Conservation (phyloP, 2,329 filamentous ascomycete genomes). For the Phialemonium atrogriseum region DNA sequence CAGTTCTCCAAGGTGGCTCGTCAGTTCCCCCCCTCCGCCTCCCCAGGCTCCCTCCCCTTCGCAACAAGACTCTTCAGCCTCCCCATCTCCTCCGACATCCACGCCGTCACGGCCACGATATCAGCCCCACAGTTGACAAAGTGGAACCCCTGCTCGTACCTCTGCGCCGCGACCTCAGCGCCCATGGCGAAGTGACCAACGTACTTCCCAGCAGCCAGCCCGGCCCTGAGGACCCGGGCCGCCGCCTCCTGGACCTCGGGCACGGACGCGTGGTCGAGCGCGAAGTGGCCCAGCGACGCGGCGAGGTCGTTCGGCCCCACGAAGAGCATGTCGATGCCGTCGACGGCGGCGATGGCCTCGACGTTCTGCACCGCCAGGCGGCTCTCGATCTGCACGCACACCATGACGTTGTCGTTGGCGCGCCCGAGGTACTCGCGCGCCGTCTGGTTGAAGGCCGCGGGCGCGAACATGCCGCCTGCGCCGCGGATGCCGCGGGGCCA, state of each 20-base stretch:
- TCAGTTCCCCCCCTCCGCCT: no score
- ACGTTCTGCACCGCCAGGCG: slow-evolving; percentile 10
- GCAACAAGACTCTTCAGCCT: slow-evolving; percentile 13
- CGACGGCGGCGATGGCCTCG: slow-evolving; percentile 10
- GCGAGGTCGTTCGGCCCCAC: slow-evolving; percentile 16
- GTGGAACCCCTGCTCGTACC: slow-evolving; percentile 21
- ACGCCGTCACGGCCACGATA: slow-evolving; percentile 25
- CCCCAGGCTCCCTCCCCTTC: background rate
- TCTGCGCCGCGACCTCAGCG: slow-evolving; percentile 18
- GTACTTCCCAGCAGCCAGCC: slow-evolving; percentile 22
- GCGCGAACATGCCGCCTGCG: slow-evolving; percentile 20
- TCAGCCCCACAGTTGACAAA: slow-evolving; percentile 28
- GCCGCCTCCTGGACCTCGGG: slow-evolving; percentile 22
- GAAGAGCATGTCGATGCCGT: slow-evolving; percentile 14
- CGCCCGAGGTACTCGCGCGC: slow-evolving; percentile 15
- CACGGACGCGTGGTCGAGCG: slow-evolving; percentile 21
- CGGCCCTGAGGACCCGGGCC: slow-evolving; percentile 16
- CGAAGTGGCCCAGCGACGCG: slow-evolving; percentile 20
- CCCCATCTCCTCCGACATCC: slow-evolving; percentile 24
- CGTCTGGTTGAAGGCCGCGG: slow-evolving; percentile 17
- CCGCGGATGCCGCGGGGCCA: slow-evolving; percentile 17
- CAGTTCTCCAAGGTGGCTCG: no score
- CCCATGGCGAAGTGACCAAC: slow-evolving; percentile 23
- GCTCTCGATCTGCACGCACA: slow-evolving; percentile 15
- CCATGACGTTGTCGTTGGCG: slow-evolving; percentile 16